These are phyloP conservation scores for Cytospora leucostoma DNA, from an alignment of 2,329 filamentous ascomycete species.

Conservation along the genomic window DNA sequence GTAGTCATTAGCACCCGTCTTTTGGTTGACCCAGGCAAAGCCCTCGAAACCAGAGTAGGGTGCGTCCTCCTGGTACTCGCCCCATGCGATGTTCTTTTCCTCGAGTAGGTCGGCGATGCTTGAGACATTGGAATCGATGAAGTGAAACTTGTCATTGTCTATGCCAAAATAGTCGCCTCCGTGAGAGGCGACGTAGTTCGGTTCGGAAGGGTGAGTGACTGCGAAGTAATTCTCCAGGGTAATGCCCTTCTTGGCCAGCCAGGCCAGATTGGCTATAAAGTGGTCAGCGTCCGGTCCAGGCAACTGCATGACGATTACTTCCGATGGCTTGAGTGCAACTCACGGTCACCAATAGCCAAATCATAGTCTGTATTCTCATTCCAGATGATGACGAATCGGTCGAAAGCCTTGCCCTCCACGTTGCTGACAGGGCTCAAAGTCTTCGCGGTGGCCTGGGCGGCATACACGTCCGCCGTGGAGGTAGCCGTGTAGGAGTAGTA, in stretches of 20 bases:
- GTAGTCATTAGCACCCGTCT: conserved; percentile 71
- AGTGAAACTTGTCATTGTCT: conserved; percentile 65
- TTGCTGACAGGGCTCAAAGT: conserved; percentile 62
- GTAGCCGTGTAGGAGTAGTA: conserved; percentile 55
- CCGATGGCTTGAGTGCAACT: conserved; percentile 34
- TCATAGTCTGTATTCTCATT: conserved; percentile 75
- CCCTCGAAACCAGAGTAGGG: conserved; percentile 76
- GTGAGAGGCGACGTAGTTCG: conserved; percentile 71
- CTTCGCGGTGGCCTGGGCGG: conserved; percentile 60
- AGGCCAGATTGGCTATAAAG: conserved; percentile 50
- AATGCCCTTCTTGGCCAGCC: conserved; percentile 63
- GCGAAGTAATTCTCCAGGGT: conserved; percentile 60
- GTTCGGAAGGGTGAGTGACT: conserved; percentile 72
- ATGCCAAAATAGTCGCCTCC: conserved; percentile 76
- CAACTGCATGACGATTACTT: background rate
- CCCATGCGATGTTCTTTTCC: conserved; percentile 65
- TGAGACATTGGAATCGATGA: conserved; percentile 61
- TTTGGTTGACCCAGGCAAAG: conserved; percentile 60
- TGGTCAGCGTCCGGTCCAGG: conserved; percentile 28
- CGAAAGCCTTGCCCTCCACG: conserved; percentile 71
- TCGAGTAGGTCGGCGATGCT: conserved; percentile 71
- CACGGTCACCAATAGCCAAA: conserved; percentile 63
- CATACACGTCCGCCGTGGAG: conserved; percentile 50
- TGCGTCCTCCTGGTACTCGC: conserved; percentile 75
- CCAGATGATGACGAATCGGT: conserved; percentile 73